Evolutionary conservation across 2,329 filamentous ascomycete species (phyloP).

Genomic region (Aspergillus arachidicola): DNA sequence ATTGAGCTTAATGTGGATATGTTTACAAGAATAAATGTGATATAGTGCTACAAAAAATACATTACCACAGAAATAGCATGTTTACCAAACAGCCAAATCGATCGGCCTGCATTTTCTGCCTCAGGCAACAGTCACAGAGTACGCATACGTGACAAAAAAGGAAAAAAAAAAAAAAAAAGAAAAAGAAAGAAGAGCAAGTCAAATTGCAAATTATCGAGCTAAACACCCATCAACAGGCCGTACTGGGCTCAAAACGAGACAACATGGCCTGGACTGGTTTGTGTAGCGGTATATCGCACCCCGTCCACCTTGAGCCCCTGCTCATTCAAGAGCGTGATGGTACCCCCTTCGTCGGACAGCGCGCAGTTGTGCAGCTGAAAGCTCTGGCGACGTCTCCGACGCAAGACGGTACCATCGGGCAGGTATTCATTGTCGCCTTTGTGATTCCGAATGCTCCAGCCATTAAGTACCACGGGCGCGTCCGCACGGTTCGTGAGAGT

Average conservation of each 20-base stretch:
- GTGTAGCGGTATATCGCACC: constrained; percentile 15
- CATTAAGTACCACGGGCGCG: constrained; percentile 9
- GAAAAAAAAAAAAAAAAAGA: neutral
- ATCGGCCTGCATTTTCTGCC: neutral
- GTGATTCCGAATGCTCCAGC: constrained; percentile 18
- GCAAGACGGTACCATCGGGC: constrained; percentile 10
- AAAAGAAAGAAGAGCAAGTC: too few relatives aligned
- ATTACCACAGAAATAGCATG: too few relatives aligned
- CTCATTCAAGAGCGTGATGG: constrained; percentile 19
- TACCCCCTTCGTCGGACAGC: constrained; percentile 16
- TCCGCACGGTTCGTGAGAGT: constrained; percentile 18
- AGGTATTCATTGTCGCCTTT: constrained; percentile 14
- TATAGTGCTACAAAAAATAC: too few relatives aligned
- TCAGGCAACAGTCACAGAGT: neutral
- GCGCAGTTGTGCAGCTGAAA: constrained; percentile 10
- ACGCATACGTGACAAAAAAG: neutral
- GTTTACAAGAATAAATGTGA: too few relatives aligned
- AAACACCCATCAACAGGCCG: too few relatives aligned
- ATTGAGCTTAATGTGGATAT: too few relatives aligned
- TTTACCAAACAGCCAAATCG: too few relatives aligned
- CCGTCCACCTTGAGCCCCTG: constrained; percentile 20
- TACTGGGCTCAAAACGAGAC: neutral
- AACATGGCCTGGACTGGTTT: neutral
- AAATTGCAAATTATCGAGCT: too few relatives aligned
- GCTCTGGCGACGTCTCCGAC: constrained; percentile 5